Base-by-base conservation (phyloP, 331 rosid genomes). In the Quercus tomentella region DNA sequence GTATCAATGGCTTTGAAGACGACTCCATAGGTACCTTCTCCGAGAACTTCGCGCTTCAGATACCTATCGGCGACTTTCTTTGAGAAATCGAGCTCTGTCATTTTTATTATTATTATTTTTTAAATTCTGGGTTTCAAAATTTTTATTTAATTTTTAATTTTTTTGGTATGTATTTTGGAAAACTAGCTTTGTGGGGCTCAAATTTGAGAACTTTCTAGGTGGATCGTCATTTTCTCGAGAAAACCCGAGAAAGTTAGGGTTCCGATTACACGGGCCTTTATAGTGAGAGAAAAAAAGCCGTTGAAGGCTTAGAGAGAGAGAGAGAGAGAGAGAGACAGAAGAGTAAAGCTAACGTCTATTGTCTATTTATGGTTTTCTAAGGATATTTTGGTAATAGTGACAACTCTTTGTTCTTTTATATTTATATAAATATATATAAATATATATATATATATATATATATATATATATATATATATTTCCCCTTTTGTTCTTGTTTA, bases 11-110 rank as follows among this genome's bases (percentile, higher is more conserved):
- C 99, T 85, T 93, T 93, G 88, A 77, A 90, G 45, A 95, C 99
- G 58, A 95, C 98, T 71, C 97, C 96, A 77, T 91, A 93, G 60
- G 98, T 91, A 87, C 99, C 99, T 86, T 95, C 99, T 43, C 98
- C 97, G n/a, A 93, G 95, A 55, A 88, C 88, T 84, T 90, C 99
- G 37, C 92, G 98, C 86, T 91, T 93, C 84, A 93, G 89, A 84
- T 95, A 95, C 77, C 98, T 91, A 80, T 91, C 96, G 17, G 98
- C 97, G n/a, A 90, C 93, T 84, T 88, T 93, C 89, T 93, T 93
- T 6, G 93, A 76, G 17, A 76, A 83, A 89, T 93, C 96, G 79
- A 56, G 73, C 72, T 87, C 96, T 8, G 86, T 66, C 94, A 91
- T 91, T 70, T 16, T 91, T 66, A 7, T 37, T 37, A 0, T 37